These are phyloP conservation scores for Trichosanthes truncata DNA, from an alignment of 306 rosid genomes.

Conservation along the genomic window DNA sequence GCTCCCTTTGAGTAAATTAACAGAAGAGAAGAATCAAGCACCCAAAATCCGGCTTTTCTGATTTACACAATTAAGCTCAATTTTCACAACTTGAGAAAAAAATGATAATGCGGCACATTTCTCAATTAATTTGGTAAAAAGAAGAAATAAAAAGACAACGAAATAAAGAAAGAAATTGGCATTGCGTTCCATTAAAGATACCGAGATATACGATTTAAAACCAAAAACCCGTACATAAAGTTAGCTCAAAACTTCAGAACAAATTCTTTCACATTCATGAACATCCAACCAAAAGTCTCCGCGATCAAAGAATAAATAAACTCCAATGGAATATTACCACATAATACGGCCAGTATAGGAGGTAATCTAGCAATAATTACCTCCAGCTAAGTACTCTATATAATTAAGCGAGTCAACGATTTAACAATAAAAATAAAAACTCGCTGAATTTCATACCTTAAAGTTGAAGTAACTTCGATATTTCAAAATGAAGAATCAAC, in stretches of 20 bases:
- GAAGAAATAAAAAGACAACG: background rate
- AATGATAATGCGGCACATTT: background rate
- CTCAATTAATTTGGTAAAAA: background rate
- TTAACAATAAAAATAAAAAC: background rate
- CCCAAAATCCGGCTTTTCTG: background rate
- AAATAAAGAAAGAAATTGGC: conserved; percentile 4
- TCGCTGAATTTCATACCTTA: background rate
- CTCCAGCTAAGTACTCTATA: background rate
- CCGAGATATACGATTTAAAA: conserved; percentile 10
- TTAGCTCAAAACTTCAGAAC: conserved; percentile 11
- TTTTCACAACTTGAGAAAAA: background rate
- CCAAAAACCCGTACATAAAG: conserved; percentile 6
- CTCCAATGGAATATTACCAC: background rate
- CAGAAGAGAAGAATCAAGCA: background rate
- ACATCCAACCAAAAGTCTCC: background rate
- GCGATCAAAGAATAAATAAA: background rate
- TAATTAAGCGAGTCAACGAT: background rate
- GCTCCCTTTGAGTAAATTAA: conserved; percentile 13
- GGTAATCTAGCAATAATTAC: background rate
- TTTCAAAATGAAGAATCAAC: background rate
- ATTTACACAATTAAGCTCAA: background rate
- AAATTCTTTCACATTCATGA: background rate
- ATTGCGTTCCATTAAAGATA: conserved; percentile 16
- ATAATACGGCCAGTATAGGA: background rate
- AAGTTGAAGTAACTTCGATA: background rate